Percentiles rank a stretch among this genome's conserved stretches.
Evolutionary conservation across 2,329 filamentous ascomycete genomes (phyloP).

Genomic region (Gnomoniopsis smithogilvyi): DNA sequence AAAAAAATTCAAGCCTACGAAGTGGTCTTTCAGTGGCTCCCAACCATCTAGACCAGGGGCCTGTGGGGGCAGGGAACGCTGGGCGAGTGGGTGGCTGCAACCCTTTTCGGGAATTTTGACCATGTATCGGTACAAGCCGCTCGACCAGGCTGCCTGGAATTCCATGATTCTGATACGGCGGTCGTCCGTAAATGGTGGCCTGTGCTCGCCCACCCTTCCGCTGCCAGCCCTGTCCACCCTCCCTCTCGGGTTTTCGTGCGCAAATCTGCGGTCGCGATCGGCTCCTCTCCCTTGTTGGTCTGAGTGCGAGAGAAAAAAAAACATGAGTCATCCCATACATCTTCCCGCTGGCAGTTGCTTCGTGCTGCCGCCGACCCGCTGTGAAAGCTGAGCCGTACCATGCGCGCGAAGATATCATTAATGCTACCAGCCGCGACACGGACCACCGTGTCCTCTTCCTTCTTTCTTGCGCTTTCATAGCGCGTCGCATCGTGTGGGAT

Average conservation of each 20-base stretch:
- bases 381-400: not conserved
- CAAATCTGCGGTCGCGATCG: not conserved
- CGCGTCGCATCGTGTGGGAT: not conserved
- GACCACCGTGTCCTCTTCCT: not conserved
- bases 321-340: conserved; percentile 17
- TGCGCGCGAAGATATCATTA: not conserved
- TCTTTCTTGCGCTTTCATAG: not conserved
- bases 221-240: conserved; percentile 15
- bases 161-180: conserved; percentile 9
- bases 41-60: conserved; percentile 15
- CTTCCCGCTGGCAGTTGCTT: conserved; percentile 4
- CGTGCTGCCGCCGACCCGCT: conserved; percentile 1
- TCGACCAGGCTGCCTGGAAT: conserved; percentile 8
- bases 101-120: conserved; percentile 4
- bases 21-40: conserved; percentile 11
- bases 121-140: conserved; percentile 16
- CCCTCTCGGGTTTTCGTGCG: not conserved
- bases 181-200: conserved; percentile 10
- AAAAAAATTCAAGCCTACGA: conserved; percentile 6
- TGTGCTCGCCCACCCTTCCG: conserved; percentile 9
- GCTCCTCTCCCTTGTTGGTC: not conserved
- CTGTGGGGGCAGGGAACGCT: conserved; percentile 18
- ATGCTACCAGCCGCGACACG: not conserved
- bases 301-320: not conserved
- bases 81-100: conserved; percentile 17